Base-by-base conservation (phyloP, 129 eudicot genomes). In the Scalesia atractyloides region DNA sequence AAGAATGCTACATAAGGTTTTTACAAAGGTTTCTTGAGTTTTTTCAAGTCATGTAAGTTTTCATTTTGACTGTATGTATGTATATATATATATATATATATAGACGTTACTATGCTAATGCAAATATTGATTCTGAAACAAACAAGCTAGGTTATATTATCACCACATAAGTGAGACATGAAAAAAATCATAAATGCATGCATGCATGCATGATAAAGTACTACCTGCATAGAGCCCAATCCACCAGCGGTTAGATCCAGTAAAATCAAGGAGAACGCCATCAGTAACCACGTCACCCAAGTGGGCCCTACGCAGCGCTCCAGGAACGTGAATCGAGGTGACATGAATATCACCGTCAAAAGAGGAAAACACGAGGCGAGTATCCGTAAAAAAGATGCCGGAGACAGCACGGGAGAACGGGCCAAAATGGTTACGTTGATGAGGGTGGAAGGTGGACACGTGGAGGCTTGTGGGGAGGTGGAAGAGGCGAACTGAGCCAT, bases 191-290 rank as follows among this genome's bases (percentile, higher is more conserved):
- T 39, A 5, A 36, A 4, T 37, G 9, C 9, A 8, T 39, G 9
- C 19, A 50, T 50, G 54, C 6, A 1, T 26, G 11, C 5, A 46
- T 56, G 39, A 4, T 46, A 3, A 73, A 26, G 48, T 70, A 84
- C 97, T 70, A 84, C 97, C 97, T 84, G 97, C 97, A 24, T 88
- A 91, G 44, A 91, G 96, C 67, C 97, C 97, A 26, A 91, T 85
- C 97, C 97, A 91, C 95, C 95, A 91, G 65, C 61, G 88, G 70
- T 72, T 53, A 75, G 87, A 79, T 2, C 98, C 98, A 2, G 85
- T 52, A 68, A 94, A 94, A 82, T 94, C 98, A 9, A 94, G 93
- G 15, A 94, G 82, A 11, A 84, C 97, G 18, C 98, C 98, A 34
- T 94, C 98, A 1, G 82, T 81, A 14, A 94, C 92, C 39, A 94